A percentile compares a stretch with the other conserved stretches of the same genome.
Evolutionary conservation across 192 early-diverging fungal genomes (phyloP).

Genomic region (Irineochytrium annulatum): DNA sequence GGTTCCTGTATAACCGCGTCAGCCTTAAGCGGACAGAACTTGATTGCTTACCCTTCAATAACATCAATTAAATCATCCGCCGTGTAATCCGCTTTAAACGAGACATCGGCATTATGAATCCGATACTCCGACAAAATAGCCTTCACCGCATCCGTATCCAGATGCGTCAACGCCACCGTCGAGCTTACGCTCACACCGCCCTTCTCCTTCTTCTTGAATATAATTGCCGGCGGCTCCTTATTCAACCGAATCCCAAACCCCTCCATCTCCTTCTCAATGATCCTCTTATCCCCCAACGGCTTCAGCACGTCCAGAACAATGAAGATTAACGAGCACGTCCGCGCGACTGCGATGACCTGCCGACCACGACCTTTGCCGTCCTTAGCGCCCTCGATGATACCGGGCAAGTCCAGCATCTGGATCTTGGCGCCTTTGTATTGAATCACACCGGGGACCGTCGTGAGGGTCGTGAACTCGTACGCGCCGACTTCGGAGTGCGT

Average conservation of each 20-base stretch:
- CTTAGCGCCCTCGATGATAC: constrained; percentile 97
- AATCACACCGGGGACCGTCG: constrained; percentile 93
- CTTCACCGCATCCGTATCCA: constrained; percentile 88
- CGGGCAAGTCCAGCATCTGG: constrained; percentile 97
- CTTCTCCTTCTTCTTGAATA: constrained; percentile 97
- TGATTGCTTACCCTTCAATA: constrained; percentile 69
- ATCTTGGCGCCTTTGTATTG: constrained; percentile 98
- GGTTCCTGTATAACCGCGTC: constrained; percentile 36
- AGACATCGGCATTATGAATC: constrained; percentile 95
- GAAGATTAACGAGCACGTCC: constrained; percentile 96
- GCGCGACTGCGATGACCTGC: constrained; percentile 94
- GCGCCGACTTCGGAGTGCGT: constrained; percentile 94
- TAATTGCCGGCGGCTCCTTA: constrained; percentile 92
- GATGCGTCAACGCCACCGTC: constrained; percentile 82
- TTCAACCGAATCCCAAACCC: constrained; percentile 96
- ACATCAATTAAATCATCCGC: constrained; percentile 97
- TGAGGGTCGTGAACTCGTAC: constrained; percentile 99
- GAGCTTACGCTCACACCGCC: constrained; percentile 94
- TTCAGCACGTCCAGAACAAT: constrained; percentile 97
- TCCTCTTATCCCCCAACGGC: constrained; percentile 86
- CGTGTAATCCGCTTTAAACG: constrained; percentile 89
- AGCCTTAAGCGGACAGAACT: not conserved
- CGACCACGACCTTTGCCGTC: constrained; percentile 99
- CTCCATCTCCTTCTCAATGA: constrained; percentile 97
- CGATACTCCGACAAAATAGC: constrained; percentile 91